phyloP scores from a whole-genome alignment of 495 filamentous ascomycete genomes.

The Xylaria nigripes region DNA sequence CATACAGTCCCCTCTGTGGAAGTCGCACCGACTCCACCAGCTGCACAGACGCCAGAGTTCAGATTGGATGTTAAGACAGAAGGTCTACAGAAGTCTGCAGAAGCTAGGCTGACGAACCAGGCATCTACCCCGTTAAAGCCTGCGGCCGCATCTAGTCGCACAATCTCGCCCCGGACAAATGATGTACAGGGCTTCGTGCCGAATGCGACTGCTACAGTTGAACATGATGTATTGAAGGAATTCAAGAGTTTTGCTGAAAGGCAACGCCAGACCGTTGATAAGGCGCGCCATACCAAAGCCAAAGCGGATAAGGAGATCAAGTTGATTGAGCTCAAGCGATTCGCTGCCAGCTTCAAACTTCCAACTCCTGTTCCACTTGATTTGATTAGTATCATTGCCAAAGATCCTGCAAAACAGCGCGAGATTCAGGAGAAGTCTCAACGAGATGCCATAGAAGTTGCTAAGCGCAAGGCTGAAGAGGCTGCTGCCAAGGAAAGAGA shows the following conservation, averaged over 20 bases:
- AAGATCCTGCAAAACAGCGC: constrained; percentile 85
- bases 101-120: constrained; percentile 27
- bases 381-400: constrained; percentile 88
- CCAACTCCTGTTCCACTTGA: constrained; percentile 85
- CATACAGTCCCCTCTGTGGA: constrained; percentile 24
- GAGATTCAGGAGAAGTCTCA: constrained; percentile 83
- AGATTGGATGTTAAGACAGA: constrained; percentile 23
- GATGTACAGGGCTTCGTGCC: constrained; percentile 27
- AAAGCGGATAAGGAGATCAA: constrained; percentile 83
- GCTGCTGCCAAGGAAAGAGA: constrained; percentile 31
- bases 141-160: constrained; percentile 28
- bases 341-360: constrained; percentile 88
- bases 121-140: constrained; percentile 22
- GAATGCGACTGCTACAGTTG: constrained; percentile 71
- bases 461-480: constrained; percentile 31
- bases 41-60: constrained; percentile 19
- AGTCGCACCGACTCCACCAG: constrained; percentile 20
- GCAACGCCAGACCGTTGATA: constrained; percentile 54
- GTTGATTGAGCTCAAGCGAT: constrained; percentile 89
- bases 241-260: constrained; percentile 71
- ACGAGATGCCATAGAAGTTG: constrained; percentile 54
- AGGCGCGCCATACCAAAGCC: constrained; percentile 60
- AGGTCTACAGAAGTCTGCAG: constrained; percentile 25
- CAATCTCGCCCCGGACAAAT: constrained; percentile 34
- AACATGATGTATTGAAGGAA: constrained; percentile 64